phyloP scores from a whole-genome alignment of 192 early-diverging fungal species.

The Backusella australiensis region DNA sequence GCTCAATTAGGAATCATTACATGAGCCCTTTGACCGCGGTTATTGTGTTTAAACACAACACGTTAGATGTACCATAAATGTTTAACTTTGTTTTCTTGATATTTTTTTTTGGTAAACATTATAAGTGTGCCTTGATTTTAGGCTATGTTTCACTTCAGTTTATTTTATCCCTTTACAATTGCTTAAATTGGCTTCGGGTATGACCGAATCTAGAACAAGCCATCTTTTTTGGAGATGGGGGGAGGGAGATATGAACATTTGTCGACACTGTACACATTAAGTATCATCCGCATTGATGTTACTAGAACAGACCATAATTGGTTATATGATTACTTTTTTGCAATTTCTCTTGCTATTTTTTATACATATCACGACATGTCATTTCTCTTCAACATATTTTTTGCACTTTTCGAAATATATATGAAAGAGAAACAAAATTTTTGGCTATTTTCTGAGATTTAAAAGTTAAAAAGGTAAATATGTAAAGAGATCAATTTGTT shows the following conservation, averaged over 20 bases:
- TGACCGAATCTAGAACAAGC: not conserved
- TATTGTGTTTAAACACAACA: not conserved
- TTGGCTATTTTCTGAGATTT: not conserved
- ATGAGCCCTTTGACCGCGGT: not conserved
- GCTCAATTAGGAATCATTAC: not conserved
- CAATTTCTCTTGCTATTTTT: not conserved
- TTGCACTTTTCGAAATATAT: not conserved
- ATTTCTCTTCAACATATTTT: not conserved
- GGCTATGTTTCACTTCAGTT: constrained; percentile 6
- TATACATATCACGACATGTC: not conserved
- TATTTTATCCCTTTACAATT: not conserved
- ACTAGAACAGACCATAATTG: not conserved
- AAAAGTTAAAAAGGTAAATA: not conserved
- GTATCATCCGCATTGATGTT: not conserved
- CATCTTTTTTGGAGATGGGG: not conserved
- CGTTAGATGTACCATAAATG: constrained; percentile 8
- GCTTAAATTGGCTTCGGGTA: not conserved
- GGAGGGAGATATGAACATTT: not conserved
- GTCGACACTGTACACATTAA: not conserved
- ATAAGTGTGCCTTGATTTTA: constrained; percentile 4
- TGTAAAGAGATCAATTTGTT: not conserved
- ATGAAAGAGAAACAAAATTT: not conserved
- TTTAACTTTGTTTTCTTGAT: constrained; percentile 5
- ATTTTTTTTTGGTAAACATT: not conserved
- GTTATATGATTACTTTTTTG: not conserved